phyloP scores from a whole-genome alignment of 2,329 filamentous ascomycete genomes.

The Alternaria sp. region DNA sequence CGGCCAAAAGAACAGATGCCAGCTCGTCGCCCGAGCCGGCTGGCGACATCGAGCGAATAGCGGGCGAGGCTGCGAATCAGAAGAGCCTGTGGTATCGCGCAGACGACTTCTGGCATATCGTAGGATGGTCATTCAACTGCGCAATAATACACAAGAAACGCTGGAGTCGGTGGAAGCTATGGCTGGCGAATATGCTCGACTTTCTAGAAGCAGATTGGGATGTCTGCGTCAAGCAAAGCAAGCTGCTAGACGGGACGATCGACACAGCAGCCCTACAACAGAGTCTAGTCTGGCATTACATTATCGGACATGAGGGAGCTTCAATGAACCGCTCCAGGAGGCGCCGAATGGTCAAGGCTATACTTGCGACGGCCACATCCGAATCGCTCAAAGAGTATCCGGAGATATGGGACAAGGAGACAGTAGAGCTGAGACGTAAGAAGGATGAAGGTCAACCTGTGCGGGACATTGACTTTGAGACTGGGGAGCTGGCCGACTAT shows the following conservation, averaged over 20 bases:
- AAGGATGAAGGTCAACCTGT: slow-evolving; percentile 65
- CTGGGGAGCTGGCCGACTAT: slow-evolving; percentile 68
- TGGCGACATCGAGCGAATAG: slow-evolving; percentile 51
- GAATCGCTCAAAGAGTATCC: slow-evolving; percentile 64
- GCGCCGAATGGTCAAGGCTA: slow-evolving; percentile 68
- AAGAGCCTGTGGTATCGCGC: slow-evolving; percentile 78
- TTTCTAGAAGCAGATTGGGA: slow-evolving; percentile 76
- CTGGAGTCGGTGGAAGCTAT: slow-evolving; percentile 83
- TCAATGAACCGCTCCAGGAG: slow-evolving; percentile 50
- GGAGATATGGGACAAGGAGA: slow-evolving; percentile 75
- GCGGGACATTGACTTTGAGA: slow-evolving; percentile 64
- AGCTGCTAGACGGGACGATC: slow-evolving; percentile 19
- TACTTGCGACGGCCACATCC: slow-evolving; percentile 72
- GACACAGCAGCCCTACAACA: slow-evolving; percentile 53
- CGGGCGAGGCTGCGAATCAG: slow-evolving; percentile 64
- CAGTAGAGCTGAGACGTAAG: slow-evolving; percentile 56
- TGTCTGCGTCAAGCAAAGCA: slow-evolving; percentile 57
- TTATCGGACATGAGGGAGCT: slow-evolving; percentile 52
- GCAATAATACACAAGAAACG: slow-evolving; percentile 75
- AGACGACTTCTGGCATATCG: slow-evolving; percentile 86
- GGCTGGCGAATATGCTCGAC: slow-evolving; percentile 82
- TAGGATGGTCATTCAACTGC: slow-evolving; percentile 95
- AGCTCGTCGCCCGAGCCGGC: slow-evolving; percentile 44
- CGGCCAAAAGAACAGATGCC: slow-evolving; percentile 26
- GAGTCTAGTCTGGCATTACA: slow-evolving; percentile 70